A percentile compares a stretch with the other conserved stretches of the same genome.
phyloP scores from a whole-genome alignment of 768 basidiomycete genomes.

The Lactarius hengduanensis region DNA sequence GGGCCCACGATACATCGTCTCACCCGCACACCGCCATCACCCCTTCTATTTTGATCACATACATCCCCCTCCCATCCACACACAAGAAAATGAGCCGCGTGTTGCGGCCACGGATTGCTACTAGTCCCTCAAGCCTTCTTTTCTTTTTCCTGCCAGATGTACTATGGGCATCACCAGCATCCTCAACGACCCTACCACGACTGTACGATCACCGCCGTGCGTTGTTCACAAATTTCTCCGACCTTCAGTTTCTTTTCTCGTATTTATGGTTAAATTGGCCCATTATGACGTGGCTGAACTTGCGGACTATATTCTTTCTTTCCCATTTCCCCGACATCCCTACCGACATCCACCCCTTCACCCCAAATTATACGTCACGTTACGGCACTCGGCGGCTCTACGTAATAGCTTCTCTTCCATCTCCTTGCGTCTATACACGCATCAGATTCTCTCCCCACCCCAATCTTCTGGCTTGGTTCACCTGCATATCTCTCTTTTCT shows the following conservation, averaged over 20 bases:
- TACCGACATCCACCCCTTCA: neutral
- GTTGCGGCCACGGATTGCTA: slow-evolving; percentile 14
- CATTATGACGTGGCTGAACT: slow-evolving; percentile 22
- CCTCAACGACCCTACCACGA: slow-evolving; percentile 24
- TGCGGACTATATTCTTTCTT: slow-evolving; percentile 17
- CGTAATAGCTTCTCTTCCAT: slow-evolving; percentile 7
- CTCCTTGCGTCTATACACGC: neutral
- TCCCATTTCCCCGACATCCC: neutral
- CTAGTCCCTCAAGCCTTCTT: neutral
- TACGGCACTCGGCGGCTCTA: neutral
- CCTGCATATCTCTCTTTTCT: neutral
- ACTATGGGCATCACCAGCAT: slow-evolving; percentile 14
- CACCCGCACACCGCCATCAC: slow-evolving; percentile 16
- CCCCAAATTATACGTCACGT: slow-evolving; percentile 13
- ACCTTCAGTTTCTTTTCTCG: neutral
- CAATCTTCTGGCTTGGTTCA: slow-evolving; percentile 10
- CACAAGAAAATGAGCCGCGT: slow-evolving; percentile 18
- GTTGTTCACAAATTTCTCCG: neutral
- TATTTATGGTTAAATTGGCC: slow-evolving; percentile 27
- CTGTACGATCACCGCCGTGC: slow-evolving; percentile 21
- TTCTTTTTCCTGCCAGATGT: slow-evolving; percentile 12
- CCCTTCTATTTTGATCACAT: slow-evolving; percentile 14
- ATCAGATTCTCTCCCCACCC: neutral
- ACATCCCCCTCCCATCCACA: neutral
- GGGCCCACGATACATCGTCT: slow-evolving; percentile 7